Conservation (phyloP, 2,329 filamentous ascomycete genomes). For the Cadophora gregata region DNA sequence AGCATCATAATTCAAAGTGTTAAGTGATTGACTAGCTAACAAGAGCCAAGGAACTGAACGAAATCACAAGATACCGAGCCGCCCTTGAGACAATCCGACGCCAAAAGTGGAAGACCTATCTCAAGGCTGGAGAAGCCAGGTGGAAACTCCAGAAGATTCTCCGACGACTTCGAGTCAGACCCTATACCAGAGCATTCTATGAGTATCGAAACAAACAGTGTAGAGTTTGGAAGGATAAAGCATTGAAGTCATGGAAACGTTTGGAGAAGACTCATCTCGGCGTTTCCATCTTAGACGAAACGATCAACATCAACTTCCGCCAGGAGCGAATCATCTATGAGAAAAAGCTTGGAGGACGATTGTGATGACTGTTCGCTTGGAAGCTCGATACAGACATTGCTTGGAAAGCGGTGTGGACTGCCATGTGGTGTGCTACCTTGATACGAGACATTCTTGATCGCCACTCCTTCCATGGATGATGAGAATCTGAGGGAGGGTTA, state of each 20-base stretch:
- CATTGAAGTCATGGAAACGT: slow-evolving; percentile 25
- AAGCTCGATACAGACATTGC: neutral
- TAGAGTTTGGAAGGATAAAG: slow-evolving; percentile 23
- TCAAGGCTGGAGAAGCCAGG: slow-evolving; percentile 24
- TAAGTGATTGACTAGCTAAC: neutral
- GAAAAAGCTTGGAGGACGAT: slow-evolving; percentile 22
- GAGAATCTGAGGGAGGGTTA: neutral
- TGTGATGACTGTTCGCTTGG: neutral
- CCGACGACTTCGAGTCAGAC: slow-evolving; percentile 17
- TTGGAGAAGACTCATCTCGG: slow-evolving; percentile 30
- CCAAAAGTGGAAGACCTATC: slow-evolving; percentile 27
- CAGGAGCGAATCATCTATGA: slow-evolving; percentile 30
- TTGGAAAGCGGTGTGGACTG: neutral
- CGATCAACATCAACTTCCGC: slow-evolving; percentile 29
- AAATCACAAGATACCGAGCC: slow-evolving; percentile 27
- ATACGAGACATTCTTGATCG: slow-evolving; percentile 1
- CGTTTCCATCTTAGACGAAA: slow-evolving; percentile 26
- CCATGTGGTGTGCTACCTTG: neutral
- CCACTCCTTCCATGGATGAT: neutral
- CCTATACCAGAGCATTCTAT: slow-evolving; percentile 23
- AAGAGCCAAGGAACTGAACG: slow-evolving; percentile 25
- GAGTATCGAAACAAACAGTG: slow-evolving; percentile 24
- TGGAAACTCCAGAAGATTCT: slow-evolving; percentile 26
- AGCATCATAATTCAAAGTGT: neutral
- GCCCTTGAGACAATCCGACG: slow-evolving; percentile 23